Evolutionary conservation across 202 grass and related monocot genomes (phyloP).

Genomic region (Schoenoplectus triqueter): DNA sequence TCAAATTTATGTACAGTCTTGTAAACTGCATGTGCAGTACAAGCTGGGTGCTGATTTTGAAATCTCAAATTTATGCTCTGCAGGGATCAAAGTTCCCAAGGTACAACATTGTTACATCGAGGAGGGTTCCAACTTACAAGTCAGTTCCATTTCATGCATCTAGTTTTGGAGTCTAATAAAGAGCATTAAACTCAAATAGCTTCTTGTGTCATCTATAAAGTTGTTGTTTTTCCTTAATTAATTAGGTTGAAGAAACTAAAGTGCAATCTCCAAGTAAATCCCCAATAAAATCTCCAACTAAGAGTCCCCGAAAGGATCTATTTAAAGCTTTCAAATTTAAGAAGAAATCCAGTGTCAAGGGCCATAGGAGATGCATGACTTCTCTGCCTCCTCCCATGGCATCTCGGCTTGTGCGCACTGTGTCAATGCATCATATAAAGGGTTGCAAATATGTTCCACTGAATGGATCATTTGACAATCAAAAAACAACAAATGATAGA

Average conservation of each 20-base stretch:
- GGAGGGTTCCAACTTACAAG: conserved; percentile 47
- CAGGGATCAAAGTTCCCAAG: conserved; percentile 69
- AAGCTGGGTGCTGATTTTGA: conserved; percentile 8
- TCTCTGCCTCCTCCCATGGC: conserved; percentile 45
- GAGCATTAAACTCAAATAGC: background rate
- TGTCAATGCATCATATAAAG: conserved; percentile 86
- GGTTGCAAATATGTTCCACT: conserved; percentile 56
- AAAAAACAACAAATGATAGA: conserved; percentile 38
- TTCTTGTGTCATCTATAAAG: background rate
- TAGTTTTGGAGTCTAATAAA: conserved; percentile 21
- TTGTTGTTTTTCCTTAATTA: background rate
- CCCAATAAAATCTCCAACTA: conserved; percentile 42
- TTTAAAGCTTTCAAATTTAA: conserved; percentile 62
- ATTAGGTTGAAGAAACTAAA: conserved; percentile 21
- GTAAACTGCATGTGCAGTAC: no score
- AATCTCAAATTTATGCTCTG: conserved; percentile 36
- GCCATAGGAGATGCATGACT: conserved; percentile 56
- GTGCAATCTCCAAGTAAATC: conserved; percentile 33
- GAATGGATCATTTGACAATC: conserved; percentile 46
- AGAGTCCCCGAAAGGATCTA: conserved; percentile 46
- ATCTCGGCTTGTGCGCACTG: conserved; percentile 56
- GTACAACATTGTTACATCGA: conserved; percentile 41
- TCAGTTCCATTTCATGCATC: conserved; percentile 41
- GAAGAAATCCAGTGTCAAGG: conserved; percentile 56
- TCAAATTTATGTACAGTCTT: conserved; percentile 19